These are phyloP conservation scores for Begonia peltatifolia DNA, from an alignment of 306 rosid species.

Conservation along the genomic window DNA sequence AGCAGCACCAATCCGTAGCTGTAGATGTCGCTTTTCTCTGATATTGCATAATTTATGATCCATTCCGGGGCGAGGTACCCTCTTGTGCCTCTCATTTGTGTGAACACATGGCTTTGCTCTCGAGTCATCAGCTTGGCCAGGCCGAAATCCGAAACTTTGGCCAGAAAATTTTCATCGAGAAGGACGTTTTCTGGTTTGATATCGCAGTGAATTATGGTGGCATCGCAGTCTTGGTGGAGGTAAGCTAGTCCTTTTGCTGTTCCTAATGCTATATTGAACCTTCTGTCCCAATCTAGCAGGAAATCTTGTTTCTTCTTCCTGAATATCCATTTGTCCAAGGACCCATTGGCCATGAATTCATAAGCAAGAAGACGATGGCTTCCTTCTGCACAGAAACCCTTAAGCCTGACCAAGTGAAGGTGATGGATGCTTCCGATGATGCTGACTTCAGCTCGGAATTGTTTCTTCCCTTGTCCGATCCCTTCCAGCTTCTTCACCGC, in stretches of 20 bases:
- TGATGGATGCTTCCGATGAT: constrained; percentile 46
- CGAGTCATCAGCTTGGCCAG: constrained; percentile 77
- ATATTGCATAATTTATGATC: no score
- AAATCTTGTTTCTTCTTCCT: constrained; percentile 34
- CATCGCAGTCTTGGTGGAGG: no score
- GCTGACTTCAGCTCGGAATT: constrained; percentile 90
- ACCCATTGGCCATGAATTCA: constrained; percentile 82
- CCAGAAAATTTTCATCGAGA: no score
- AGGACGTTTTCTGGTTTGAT: no score
- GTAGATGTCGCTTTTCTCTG: constrained; percentile 13
- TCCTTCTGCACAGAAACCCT: constrained; percentile 30
- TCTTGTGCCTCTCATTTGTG: constrained; percentile 47
- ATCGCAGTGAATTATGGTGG: no score
- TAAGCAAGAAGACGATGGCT: constrained; percentile 73
- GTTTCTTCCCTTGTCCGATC: constrained; percentile 90
- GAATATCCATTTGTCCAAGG: constrained; percentile 82
- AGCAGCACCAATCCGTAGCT: constrained; percentile 81
- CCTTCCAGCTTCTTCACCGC: constrained; percentile 91
- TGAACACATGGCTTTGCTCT: constrained; percentile 85
- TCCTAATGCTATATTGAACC: no score
- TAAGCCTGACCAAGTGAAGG: no score
- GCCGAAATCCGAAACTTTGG: constrained; percentile 14
- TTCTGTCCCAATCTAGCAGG: constrained; percentile 40
- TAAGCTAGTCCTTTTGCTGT: no score
- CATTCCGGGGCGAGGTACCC: no score